A percentile compares a stretch with the other conserved stretches of the same genome.
Conservation (phyloP, 1,139 yeast genomes). For the Kodamaea derodonti region DNA sequence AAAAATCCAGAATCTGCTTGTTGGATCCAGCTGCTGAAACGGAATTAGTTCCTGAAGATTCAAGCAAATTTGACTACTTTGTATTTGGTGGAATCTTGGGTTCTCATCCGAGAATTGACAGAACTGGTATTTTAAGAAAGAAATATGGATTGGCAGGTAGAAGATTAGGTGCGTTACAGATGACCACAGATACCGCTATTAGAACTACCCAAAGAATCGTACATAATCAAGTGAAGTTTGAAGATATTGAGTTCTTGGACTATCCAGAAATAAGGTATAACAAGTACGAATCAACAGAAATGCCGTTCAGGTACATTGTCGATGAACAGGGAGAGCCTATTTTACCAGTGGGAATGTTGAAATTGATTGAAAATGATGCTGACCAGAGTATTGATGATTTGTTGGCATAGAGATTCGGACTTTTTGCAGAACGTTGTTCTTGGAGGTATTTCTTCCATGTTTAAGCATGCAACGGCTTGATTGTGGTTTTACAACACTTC, state of each 20-base stretch:
- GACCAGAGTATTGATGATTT: conserved; percentile 71
- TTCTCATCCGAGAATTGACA: conserved; percentile 93
- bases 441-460: no score
- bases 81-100: conserved; percentile 97
- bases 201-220: conserved; percentile 81
- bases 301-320: conserved; percentile 91
- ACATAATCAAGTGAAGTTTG: conserved; percentile 53
- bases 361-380: conserved; percentile 78
- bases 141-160: conserved; percentile 83
- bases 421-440: no score
- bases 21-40: conserved; percentile 82
- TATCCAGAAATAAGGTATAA: conserved; percentile 90
- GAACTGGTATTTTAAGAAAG: conserved; percentile 81
- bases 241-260: conserved; percentile 77
- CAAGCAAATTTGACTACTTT: conserved; percentile 68
- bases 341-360: conserved; percentile 87
- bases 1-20: conserved; percentile 62
- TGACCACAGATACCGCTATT: conserved; percentile 97
- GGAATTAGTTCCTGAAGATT: conserved; percentile 72
- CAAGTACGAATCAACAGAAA: conserved; percentile 88
- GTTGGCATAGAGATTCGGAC: no score
- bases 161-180: conserved; percentile 81
- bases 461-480: no score
- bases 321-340: conserved; percentile 67
- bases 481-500: no score